A percentile compares a stretch with the other conserved stretches of the same genome.
These are phyloP conservation scores for Fusarium illudens DNA, from an alignment of 2,329 filamentous ascomycete species.

Conservation along the genomic window DNA sequence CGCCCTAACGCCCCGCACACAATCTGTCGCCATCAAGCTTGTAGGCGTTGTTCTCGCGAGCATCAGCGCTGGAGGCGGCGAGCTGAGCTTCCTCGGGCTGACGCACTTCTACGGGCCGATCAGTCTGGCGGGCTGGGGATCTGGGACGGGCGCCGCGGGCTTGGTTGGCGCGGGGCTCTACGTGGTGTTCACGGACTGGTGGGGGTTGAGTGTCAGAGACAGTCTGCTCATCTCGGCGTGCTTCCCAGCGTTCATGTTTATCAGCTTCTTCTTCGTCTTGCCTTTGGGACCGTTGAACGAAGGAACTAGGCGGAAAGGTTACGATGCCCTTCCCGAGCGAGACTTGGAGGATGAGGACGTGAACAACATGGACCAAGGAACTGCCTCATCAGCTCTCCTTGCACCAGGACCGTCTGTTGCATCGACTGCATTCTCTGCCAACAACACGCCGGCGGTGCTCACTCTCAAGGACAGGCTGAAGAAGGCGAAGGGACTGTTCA, in stretches of 20 bases:
- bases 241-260: conserved; percentile 81
- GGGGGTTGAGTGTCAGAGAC: conserved; percentile 76
- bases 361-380: conserved; percentile 47
- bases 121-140: conserved; percentile 90
- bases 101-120: conserved; percentile 93
- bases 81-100: conserved; percentile 88
- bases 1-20: conserved; percentile 75
- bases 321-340: conserved; percentile 59
- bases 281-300: conserved; percentile 72
- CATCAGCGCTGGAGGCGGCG: conserved; percentile 84
- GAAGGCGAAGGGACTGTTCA: conserved; percentile 75
- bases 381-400: conserved; percentile 60
- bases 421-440: conserved; percentile 51
- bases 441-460: conserved; percentile 37
- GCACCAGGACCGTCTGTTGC: conserved; percentile 53
- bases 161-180: conserved; percentile 89
- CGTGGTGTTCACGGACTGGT: conserved; percentile 81
- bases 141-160: conserved; percentile 89
- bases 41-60: conserved; percentile 85
- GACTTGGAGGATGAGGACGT: conserved; percentile 49
- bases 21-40: conserved; percentile 77
- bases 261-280: conserved; percentile 85
- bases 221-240: conserved; percentile 82
- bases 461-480: conserved; percentile 63
- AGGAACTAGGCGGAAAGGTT: conserved; percentile 55